These are phyloP conservation scores for Corylus heterophylla DNA, from an alignment of 306 rosid species.

Conservation along the genomic window DNA sequence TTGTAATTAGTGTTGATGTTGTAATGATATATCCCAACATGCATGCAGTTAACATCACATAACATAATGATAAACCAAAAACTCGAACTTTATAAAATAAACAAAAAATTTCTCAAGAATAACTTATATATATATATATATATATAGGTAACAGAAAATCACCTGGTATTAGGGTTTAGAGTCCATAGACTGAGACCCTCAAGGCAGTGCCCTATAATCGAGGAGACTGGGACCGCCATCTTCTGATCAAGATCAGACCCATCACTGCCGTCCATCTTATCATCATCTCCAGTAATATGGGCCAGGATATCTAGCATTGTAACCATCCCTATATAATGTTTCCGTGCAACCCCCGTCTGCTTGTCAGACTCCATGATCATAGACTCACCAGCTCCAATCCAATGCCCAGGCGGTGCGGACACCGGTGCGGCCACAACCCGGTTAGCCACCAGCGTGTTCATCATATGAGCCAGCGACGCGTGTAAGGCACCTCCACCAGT, in stretches of 20 bases:
- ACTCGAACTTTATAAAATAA: not conserved
- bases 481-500: slow-evolving; percentile 87
- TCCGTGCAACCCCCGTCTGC: slow-evolving; percentile 58
- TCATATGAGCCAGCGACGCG: slow-evolving; percentile 68
- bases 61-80: too few relatives aligned
- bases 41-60: too few relatives aligned
- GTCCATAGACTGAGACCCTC: slow-evolving; percentile 94
- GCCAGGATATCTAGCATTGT: slow-evolving; percentile 88
- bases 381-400: slow-evolving; percentile 92
- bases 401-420: slow-evolving; percentile 92
- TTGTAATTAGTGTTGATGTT: too few relatives aligned
- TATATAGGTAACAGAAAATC: not conserved
- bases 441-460: slow-evolving; percentile 75
- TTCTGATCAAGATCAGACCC: slow-evolving; percentile 50
- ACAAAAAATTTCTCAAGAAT: too few relatives aligned
- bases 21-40: too few relatives aligned
- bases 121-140: not conserved
- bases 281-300: slow-evolving; percentile 71
- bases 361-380: slow-evolving; percentile 86
- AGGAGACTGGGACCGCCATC: slow-evolving; percentile 66
- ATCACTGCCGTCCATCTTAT: slow-evolving; percentile 37
- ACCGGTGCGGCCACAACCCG: slow-evolving; percentile 75
- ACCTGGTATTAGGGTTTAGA: slow-evolving; percentile 80
- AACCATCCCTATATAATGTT: slow-evolving; percentile 87
- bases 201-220: slow-evolving; percentile 65